Evolutionary conservation across 257 asterid genomes (phyloP), one percentile per base, ranked within the genome.

Genomic region (Nicotiana benthamiana): DNA sequence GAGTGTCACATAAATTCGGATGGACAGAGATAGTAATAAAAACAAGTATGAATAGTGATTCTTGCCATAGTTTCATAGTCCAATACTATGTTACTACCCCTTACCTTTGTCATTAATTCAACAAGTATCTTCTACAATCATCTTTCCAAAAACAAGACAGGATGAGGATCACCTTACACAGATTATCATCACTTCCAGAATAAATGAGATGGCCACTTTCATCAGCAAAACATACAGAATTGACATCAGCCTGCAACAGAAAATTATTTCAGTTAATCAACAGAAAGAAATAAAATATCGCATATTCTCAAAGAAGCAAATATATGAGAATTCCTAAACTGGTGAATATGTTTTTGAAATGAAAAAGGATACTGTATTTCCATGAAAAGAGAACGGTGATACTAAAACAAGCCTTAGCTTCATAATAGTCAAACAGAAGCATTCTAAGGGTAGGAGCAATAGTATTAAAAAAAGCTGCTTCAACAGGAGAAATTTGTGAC

Each of bases 221-320:
- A 88, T 94, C 98, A 80, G 97, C 98, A 88, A 94, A 94, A 85
- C 98, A 93, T 12, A 94, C 98, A 1, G 96, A 83, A 83, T 94
- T 94, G 70, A 94, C 98, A 84, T 94, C 98, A 62, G 97, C 87
- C 97, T 94, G 96, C 88, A 88, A 18, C 65, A 61, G 61, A 81
- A 79, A 53, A 72, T 60, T 70, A 81, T 62, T 77, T 16, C 75
- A 48, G 34, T 40, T 78, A 52, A 20, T 22, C 74, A 60, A 74
- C 43, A 74, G 27, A 40, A 77, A 57, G 67, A n/a, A 77, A 2
- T 28, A 13, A 77, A 57, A 77, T 57, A 30, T 43, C 5, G 16
- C 15, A 43, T 43, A 24, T 52, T 46, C n/a, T 20, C 77, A 43
- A 22, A 43, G 22, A 43, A 34, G 52, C 52, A 40, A 43, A 43